Conservation (phyloP, 2,329 filamentous ascomycete species). For the Rhinocladiella similis region DNA sequence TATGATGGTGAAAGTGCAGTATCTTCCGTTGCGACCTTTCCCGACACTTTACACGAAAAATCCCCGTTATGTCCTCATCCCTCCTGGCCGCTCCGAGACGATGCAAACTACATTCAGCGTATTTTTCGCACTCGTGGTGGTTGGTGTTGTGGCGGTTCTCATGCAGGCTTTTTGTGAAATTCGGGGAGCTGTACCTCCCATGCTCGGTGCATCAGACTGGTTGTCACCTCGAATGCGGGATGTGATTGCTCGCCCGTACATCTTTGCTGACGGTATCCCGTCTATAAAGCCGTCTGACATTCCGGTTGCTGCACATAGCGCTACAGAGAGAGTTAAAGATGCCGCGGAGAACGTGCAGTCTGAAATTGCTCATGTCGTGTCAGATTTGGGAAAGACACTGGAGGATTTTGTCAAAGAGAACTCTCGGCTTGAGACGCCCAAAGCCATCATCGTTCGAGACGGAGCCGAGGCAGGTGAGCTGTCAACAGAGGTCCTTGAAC, state of each 20-base stretch:
- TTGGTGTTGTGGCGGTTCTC: constrained; percentile 63
- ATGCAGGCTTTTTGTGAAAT: constrained; percentile 64
- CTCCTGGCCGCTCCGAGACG: constrained; percentile 55
- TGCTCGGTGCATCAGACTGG: constrained; percentile 57
- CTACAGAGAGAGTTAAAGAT: constrained; percentile 18
- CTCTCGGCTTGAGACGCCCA: constrained; percentile 25
- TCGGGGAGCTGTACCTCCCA: constrained; percentile 56
- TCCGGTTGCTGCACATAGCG: constrained; percentile 17
- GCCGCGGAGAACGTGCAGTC: constrained; percentile 6
- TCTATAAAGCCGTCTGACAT: constrained; percentile 7
- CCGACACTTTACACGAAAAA: constrained; percentile 48
- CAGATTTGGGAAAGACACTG: constrained; percentile 18
- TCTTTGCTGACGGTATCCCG: constrained; percentile 28
- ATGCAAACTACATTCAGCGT: constrained; percentile 57
- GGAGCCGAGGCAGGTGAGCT: constrained; percentile 38
- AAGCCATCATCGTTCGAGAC: constrained; percentile 31
- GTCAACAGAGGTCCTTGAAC: constrained; percentile 38
- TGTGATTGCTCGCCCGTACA: constrained; percentile 42
- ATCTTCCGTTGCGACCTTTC: constrained; percentile 63
- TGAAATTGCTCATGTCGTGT: constrained; percentile 5
- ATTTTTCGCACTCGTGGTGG: constrained; percentile 60
- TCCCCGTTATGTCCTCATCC: constrained; percentile 69
- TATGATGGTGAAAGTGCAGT: constrained; percentile 77
- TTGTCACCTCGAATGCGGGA: constrained; percentile 54
- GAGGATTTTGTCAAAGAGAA: constrained; percentile 25